A percentile compares a stretch with the other conserved stretches of the same genome.
Conservation (phyloP, 208 protist genomes). For the Trypanosoma caninum region DNA sequence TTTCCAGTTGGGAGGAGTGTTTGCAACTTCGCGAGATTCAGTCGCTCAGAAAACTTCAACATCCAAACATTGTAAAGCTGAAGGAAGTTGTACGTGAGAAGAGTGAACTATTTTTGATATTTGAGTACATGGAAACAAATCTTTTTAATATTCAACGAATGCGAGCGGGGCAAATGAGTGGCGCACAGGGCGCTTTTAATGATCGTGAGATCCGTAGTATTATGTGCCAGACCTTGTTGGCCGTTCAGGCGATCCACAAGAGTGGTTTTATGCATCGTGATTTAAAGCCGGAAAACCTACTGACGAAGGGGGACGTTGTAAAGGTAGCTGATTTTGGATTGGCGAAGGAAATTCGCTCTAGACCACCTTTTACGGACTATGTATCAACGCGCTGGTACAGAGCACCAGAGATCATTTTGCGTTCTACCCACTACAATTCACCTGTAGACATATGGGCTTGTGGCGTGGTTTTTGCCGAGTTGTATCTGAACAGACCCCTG, state of each 20-base stretch:
- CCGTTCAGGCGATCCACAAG: conserved; percentile 89
- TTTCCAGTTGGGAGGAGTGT: conserved; percentile 98
- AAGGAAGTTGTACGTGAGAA: conserved; percentile 98
- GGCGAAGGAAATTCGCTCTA: conserved; percentile 94
- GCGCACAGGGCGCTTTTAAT: conserved; percentile 81
- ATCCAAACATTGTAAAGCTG: conserved; percentile 97
- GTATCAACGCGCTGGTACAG: conserved; percentile 98
- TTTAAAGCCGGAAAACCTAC: conserved; percentile 93
- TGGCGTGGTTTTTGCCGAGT: conserved; percentile 95
- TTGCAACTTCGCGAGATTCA: conserved; percentile 96
- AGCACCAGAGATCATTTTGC: conserved; percentile 97
- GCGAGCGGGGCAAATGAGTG: conserved; percentile 71
- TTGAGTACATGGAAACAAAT: conserved; percentile 97
- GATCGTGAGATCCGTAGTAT: conserved; percentile 94
- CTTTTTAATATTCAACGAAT: conserved; percentile 95
- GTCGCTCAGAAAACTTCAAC: conserved; percentile 94
- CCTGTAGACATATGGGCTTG: conserved; percentile 98
- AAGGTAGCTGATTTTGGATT: conserved; percentile 98
- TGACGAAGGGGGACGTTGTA: conserved; percentile 83
- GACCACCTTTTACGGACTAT: conserved; percentile 97
- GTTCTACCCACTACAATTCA: conserved; percentile 96
- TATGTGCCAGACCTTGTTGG: conserved; percentile 89
- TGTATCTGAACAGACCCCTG: conserved; percentile 91
- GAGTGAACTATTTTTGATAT: conserved; percentile 97
- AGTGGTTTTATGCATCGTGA: conserved; percentile 94